Evolutionary conservation across 1,284 basidiomycete genomes (phyloP).

Genomic region (Ganoderma meredithae): DNA sequence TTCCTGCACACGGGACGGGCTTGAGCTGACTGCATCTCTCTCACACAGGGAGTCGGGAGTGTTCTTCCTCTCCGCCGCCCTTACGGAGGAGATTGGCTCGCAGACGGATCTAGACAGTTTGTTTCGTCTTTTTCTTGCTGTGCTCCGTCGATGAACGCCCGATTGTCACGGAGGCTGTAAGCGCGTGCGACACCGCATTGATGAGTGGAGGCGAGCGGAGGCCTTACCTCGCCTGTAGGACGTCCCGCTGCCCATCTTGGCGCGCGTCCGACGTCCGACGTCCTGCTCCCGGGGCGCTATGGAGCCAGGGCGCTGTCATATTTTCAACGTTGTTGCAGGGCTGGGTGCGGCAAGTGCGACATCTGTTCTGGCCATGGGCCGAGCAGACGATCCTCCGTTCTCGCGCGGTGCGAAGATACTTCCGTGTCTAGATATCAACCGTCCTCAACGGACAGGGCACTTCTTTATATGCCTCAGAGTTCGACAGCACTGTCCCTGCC

Average conservation of each 20-base stretch:
- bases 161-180: conserved; percentile 31
- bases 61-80: too few relatives aligned
- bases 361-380: conserved; percentile 18
- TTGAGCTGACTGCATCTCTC: background rate
- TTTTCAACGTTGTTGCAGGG: background rate
- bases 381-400: conserved; percentile 20
- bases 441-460: conserved; percentile 23
- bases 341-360: background rate
- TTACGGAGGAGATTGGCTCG: background rate
- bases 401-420: conserved; percentile 12
- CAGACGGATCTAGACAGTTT: background rate
- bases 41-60: background rate
- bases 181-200: conserved; percentile 20
- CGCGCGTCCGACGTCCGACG: conserved; percentile 14
- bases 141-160: conserved; percentile 21
- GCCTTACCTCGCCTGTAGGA: conserved; percentile 16
- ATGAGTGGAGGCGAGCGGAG: conserved; percentile 18
- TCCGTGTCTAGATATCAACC: conserved; percentile 29
- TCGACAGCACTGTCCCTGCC: background rate
- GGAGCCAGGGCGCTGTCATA: background rate
- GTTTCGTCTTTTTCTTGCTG: conserved; percentile 18
- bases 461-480: conserved; percentile 18
- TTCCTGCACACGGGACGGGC: background rate
- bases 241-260: conserved; percentile 15
- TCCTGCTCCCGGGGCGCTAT: conserved; percentile 24